Evolutionary conservation across 208 protist species (phyloP).

Genomic region (Lotmaria passim): DNA sequence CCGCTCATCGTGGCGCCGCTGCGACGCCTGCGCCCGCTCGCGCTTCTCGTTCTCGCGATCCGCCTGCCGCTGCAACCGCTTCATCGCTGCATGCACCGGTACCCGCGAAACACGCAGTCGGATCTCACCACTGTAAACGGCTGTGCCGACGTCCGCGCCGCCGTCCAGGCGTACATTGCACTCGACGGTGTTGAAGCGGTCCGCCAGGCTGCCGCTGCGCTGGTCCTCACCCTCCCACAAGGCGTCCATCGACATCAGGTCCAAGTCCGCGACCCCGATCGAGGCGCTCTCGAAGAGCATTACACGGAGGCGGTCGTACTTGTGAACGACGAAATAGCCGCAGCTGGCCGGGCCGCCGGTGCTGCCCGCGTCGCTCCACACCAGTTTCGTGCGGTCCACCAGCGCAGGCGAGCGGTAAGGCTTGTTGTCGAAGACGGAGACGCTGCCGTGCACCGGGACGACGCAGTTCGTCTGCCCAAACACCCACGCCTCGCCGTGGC

Average conservation of each 20-base stretch:
- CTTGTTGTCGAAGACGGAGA: conserved; percentile 41
- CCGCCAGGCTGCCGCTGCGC: conserved; percentile 21
- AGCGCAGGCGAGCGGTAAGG: conserved; percentile 63
- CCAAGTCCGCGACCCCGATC: conserved; percentile 66
- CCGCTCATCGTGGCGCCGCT: conserved; percentile 14
- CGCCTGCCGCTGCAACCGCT: conserved; percentile 30
- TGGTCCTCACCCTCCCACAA: conserved; percentile 37
- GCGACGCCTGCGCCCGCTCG: background rate
- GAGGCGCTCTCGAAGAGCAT: conserved; percentile 73
- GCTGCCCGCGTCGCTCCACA: conserved; percentile 40
- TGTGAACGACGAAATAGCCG: conserved; percentile 65
- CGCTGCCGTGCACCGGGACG: conserved; percentile 17
- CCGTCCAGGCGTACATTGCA: conserved; percentile 35
- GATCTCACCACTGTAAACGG: conserved; percentile 43
- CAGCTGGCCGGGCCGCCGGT: conserved; percentile 16
- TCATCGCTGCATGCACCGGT: conserved; percentile 39
- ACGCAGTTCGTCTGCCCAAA: conserved; percentile 37
- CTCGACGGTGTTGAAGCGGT: conserved; percentile 37
- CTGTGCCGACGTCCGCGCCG: conserved; percentile 9
- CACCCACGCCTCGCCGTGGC: conserved; percentile 81
- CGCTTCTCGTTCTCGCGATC: conserved; percentile 35
- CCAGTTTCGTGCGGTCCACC: conserved; percentile 46
- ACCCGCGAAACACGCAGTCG: conserved; percentile 56
- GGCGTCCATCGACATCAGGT: conserved; percentile 54
- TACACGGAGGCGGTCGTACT: conserved; percentile 75